Base-by-base conservation (phyloP, 2,329 filamentous ascomycete species). In the Calonectria hongkongensis region DNA sequence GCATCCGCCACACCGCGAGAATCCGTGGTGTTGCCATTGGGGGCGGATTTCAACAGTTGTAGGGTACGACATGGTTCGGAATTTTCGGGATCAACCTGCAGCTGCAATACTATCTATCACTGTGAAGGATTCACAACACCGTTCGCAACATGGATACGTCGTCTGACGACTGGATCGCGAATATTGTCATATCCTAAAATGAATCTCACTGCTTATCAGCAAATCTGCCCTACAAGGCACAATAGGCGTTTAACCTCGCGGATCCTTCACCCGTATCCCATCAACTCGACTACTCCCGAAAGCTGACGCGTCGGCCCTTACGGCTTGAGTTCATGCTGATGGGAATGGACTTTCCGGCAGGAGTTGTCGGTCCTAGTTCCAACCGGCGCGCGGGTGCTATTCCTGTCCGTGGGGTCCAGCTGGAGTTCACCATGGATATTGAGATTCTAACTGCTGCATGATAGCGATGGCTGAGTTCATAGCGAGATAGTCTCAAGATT, bases 41-140 rank as follows among this genome's bases (percentile, higher is more conserved):
- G 36, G 10, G 25, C 30, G 43, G 6, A 60, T 62, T 15, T 48
- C n/a, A 21, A 64, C 6, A 30, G 27, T 28, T 45, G 21, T 36
- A 30, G 41, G n/a, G 15, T 33, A 47, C 21, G 56, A 47, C 47
- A 70, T 69, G 69, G 69, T 63, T 68, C 72, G 69, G 72, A 69
- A 60, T 43, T 18, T 25, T 72, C 72, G 72, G 72, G 72, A 74
- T 69, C 54, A 58, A 63, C 18, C 18, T 50, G 41, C 30, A 28
- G 39, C 60, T 50, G 43, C 43, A 64, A 66, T 50, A 39, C 60
- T 16, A 45, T 66, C 60, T 56, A 50, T 72, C 69, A 25, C n/a
- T 30, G 45, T 25, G 47, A 36, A 64, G 51, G 39, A 66, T 72
- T 69, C 51, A 63, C 30, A 33, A 18, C 33, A 27, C 25, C 8